Evolutionary conservation across 345 rosid genomes (phyloP).

Genomic region (Salix udensis): DNA sequence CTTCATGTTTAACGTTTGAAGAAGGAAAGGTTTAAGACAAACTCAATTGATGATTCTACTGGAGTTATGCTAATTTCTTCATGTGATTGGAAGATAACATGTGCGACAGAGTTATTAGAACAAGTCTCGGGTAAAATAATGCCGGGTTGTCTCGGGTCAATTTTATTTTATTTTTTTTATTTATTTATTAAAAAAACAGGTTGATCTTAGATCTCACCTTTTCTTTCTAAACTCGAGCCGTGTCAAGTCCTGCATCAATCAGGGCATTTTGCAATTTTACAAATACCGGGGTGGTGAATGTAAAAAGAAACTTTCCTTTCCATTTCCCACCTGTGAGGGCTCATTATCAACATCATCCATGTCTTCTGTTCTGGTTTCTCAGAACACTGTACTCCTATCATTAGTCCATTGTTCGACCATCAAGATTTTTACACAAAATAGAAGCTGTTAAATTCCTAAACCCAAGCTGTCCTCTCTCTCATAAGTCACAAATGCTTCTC

Average conservation of each 20-base stretch:
- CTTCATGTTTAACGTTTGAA: no score
- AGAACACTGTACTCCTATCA: not conserved
- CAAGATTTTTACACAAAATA: not conserved
- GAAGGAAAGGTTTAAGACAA: no score
- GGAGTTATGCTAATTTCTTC: not conserved
- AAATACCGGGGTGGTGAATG: not conserved
- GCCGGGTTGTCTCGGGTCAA: no score
- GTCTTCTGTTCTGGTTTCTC: not conserved
- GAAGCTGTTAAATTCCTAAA: not conserved
- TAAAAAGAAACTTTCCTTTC: not conserved
- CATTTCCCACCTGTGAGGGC: not conserved
- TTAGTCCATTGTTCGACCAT: not conserved
- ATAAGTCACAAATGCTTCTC: constrained; percentile 43
- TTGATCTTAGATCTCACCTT: no score
- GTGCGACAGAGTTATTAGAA: no score
- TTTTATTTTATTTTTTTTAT: no score
- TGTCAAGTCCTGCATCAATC: no score
- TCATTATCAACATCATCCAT: not conserved
- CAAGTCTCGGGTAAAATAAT: no score
- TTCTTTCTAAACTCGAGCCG: no score
- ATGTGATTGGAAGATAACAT: not conserved
- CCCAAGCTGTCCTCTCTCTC: not conserved
- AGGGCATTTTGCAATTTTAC: not conserved
- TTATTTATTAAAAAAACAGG: no score
- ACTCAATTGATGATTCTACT: not conserved